Percentiles rank a stretch among this genome's conserved stretches.
Evolutionary conservation across 176 grass and related monocot species (phyloP).

Genomic region (Avena eriantha): DNA sequence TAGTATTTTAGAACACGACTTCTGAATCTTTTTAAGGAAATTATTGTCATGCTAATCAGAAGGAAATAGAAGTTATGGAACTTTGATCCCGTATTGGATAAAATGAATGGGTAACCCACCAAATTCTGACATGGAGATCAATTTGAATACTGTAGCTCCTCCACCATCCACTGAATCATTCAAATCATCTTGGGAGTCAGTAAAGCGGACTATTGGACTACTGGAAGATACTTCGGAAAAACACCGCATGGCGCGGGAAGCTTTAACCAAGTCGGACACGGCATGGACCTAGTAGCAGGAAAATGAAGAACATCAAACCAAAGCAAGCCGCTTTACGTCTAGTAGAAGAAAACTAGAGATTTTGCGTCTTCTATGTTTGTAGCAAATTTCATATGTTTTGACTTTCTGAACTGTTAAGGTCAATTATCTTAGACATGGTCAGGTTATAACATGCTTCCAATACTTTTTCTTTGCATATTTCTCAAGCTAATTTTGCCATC

Average conservation of each 20-base stretch:
- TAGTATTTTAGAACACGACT: neutral
- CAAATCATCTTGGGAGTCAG: conserved; percentile 55
- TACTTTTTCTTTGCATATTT: conserved; percentile 35
- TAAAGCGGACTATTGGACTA: conserved; percentile 55
- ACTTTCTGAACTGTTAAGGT: neutral
- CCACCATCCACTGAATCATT: conserved; percentile 83
- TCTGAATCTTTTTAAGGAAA: conserved; percentile 2
- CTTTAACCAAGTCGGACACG: conserved; percentile 65
- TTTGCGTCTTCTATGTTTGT: neutral
- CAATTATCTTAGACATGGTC: neutral
- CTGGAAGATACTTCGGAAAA: conserved; percentile 59
- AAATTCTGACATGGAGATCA: conserved; percentile 65
- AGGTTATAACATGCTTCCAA: neutral
- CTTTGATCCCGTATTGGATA: conserved; percentile 18
- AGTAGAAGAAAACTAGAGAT: neutral
- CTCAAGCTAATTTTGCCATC: conserved; percentile 18
- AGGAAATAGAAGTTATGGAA: neutral
- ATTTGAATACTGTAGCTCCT: conserved; percentile 66
- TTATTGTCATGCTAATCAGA: neutral
- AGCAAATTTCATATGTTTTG: neutral
- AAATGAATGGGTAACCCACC: conserved; percentile 40
- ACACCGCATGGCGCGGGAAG: conserved; percentile 67
- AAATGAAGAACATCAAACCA: conserved; percentile 7
- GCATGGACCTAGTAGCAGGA: conserved; percentile 56
- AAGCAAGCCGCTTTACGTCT: neutral